phyloP scores from a whole-genome alignment of 1,139 yeast species.

The Diutina ranongensis region DNA sequence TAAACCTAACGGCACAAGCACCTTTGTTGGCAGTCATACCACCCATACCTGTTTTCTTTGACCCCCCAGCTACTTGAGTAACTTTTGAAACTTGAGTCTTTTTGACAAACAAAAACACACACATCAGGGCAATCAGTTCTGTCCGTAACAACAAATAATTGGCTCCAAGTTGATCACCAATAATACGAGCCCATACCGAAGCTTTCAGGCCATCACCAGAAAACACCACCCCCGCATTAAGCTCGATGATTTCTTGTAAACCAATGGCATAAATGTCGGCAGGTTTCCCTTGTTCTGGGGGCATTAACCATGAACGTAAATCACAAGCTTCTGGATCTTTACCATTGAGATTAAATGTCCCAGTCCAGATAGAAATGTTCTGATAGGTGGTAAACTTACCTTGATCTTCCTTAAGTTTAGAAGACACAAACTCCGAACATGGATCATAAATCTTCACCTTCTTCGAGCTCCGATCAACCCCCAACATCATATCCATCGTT shows the following conservation, averaged over 20 bases:
- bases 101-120: constrained; percentile 62
- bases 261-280: constrained; percentile 73
- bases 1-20: constrained; percentile 76
- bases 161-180: constrained; percentile 44
- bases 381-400: constrained; percentile 50
- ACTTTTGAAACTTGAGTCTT: constrained; percentile 21
- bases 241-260: constrained; percentile 83
- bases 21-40: constrained; percentile 94
- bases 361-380: constrained; percentile 58
- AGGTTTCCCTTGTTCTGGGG: constrained; percentile 42
- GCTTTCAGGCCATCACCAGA: constrained; percentile 55
- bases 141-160: constrained; percentile 62
- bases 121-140: constrained; percentile 81
- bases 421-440: constrained; percentile 65
- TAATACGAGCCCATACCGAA: constrained; percentile 63
- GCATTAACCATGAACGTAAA: constrained; percentile 73
- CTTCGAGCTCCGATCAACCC: constrained; percentile 58
- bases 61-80: constrained; percentile 39
- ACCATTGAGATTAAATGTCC: constrained; percentile 87
- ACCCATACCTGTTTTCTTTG: constrained; percentile 82
- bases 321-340: constrained; percentile 41
- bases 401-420: constrained; percentile 40
- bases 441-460: constrained; percentile 82
- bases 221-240: constrained; percentile 83
- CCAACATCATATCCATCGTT: constrained; percentile 76